Evolutionary conservation across 2,329 filamentous ascomycete species (phyloP).

Genomic region (Cercospora sp.): DNA sequence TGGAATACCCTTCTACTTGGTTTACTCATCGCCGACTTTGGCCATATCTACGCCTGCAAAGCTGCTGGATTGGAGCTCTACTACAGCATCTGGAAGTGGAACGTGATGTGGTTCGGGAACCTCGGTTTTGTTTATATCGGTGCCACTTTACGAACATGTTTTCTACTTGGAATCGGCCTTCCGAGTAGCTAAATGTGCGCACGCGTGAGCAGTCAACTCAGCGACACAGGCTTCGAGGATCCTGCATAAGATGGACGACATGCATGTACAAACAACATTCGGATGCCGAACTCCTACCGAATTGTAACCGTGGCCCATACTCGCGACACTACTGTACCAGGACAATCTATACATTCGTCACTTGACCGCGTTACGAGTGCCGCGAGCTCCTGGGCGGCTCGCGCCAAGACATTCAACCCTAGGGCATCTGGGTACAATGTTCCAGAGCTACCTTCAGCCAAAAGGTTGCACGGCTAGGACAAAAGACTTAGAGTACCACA

Average conservation of each 20-base stretch:
- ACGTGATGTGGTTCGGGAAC: conserved; percentile 40
- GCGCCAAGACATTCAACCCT: background rate
- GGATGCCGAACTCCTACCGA: background rate
- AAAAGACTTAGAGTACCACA: background rate
- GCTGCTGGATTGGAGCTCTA: conserved; percentile 58
- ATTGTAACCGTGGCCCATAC: background rate
- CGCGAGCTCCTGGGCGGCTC: background rate
- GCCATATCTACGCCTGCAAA: conserved; percentile 69
- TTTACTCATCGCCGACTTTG: conserved; percentile 72
- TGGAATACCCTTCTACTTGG: conserved; percentile 69
- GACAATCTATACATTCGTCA: background rate
- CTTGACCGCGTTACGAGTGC: background rate
- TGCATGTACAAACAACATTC: background rate
- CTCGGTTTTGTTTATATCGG: conserved; percentile 42
- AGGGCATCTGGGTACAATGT: background rate
- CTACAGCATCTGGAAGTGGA: conserved; percentile 41
- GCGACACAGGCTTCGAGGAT: no score
- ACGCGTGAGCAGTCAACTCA: background rate
- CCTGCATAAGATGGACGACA: background rate
- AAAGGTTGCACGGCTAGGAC: background rate
- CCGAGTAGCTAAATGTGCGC: background rate
- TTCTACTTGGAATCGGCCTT: conserved; percentile 38
- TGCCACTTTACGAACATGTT: conserved; percentile 36
- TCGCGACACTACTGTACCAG: background rate
- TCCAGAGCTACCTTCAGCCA: conserved; percentile 11